phyloP scores from a whole-genome alignment of 73 alveolate genomes.

The Durusdinium trenchii region DNA sequence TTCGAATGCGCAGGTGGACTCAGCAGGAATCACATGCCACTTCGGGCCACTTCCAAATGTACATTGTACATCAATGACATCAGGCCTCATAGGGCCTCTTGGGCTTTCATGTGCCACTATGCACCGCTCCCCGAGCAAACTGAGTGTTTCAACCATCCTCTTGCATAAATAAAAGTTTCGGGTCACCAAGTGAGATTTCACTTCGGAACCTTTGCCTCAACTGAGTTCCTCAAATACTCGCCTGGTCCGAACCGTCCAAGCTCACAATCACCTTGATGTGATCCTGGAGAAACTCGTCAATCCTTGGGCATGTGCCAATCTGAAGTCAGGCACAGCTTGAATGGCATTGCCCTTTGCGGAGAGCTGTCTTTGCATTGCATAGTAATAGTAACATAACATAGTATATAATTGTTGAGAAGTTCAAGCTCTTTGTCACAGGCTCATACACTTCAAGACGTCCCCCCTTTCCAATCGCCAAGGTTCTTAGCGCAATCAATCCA shows the following conservation, averaged over 20 bases:
- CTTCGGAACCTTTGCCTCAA: too few species aligned
- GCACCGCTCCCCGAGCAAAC: too few species aligned
- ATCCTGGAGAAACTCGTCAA: slow-evolving; percentile 55
- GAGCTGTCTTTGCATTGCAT: neutral
- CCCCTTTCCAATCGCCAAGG: neutral
- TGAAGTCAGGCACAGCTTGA: neutral
- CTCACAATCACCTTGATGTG: slow-evolving; percentile 77
- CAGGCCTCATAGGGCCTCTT: neutral
- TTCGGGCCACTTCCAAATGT: neutral
- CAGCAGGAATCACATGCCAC: neutral
- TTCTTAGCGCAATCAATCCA: slow-evolving; percentile 83
- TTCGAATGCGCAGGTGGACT: slow-evolving; percentile 79
- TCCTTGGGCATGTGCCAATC: neutral
- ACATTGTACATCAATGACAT: neutral
- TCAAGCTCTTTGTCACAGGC: too few species aligned
- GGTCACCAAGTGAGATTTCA: neutral
- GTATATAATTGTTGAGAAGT: too few species aligned
- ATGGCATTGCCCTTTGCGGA: neutral
- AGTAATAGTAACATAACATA: neutral
- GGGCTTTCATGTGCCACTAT: neutral
- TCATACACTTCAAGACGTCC: too few species aligned
- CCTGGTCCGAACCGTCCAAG: slow-evolving; percentile 94
- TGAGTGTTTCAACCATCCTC: neutral
- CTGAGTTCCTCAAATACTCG: too few species aligned
- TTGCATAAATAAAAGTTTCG: neutral